phyloP scores from a whole-genome alignment of 176 grass and related monocot genomes.

The Carex myosuroides region DNA sequence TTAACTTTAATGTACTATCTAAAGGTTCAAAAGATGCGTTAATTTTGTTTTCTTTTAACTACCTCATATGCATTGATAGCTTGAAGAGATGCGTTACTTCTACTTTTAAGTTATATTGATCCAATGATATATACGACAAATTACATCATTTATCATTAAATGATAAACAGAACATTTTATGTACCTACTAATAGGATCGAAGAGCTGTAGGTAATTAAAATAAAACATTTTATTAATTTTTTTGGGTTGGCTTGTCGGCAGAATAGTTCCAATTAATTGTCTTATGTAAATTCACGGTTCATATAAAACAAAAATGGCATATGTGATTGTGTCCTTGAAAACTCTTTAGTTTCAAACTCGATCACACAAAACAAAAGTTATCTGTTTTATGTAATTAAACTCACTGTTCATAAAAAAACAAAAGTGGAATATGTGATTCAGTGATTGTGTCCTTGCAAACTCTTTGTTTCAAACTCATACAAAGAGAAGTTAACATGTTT shows the following conservation, averaged over 20 bases:
- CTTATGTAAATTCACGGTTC: constrained; percentile 18
- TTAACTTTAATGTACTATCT: neutral
- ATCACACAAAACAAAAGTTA: no score
- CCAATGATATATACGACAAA: neutral
- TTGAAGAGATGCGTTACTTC: neutral
- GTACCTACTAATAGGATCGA: neutral
- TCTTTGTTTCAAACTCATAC: neutral
- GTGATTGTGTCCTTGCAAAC: no score
- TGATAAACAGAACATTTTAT: neutral
- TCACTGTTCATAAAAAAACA: no score
- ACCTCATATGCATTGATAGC: neutral
- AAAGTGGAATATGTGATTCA: no score
- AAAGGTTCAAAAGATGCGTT: neutral
- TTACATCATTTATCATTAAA: neutral
- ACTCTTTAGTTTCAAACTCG: neutral
- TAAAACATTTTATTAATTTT: neutral
- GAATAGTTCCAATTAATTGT: constrained; percentile 13
- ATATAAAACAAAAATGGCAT: constrained; percentile 12
- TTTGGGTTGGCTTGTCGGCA: neutral
- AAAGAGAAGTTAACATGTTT: neutral
- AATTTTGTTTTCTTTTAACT: neutral
- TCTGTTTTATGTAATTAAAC: no score
- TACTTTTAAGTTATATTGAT: neutral
- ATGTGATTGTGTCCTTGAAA: neutral
- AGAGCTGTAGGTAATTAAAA: neutral